These are phyloP conservation scores for Tolypocladium nubicola DNA, from an alignment of 2,329 filamentous ascomycete species.

Conservation along the genomic window DNA sequence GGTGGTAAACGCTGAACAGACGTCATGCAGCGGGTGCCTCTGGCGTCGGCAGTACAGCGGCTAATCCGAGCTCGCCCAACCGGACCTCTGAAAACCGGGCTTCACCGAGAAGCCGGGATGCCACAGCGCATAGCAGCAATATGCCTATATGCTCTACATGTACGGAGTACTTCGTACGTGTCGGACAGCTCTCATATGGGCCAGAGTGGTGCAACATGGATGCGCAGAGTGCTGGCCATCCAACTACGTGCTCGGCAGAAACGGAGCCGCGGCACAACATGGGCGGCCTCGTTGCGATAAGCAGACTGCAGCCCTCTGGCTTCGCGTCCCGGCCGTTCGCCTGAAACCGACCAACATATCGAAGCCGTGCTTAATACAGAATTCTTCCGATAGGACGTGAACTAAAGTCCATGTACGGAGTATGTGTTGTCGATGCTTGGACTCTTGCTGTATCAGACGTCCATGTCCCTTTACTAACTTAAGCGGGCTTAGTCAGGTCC, in stretches of 20 bases:
- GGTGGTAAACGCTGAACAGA: neutral
- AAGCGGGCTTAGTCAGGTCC: neutral
- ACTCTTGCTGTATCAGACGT: neutral
- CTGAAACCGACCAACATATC: neutral
- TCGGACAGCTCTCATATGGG: neutral
- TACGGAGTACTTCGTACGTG: no score
- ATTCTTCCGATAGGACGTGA: no score
- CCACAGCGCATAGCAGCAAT: neutral
- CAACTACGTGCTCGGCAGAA: neutral
- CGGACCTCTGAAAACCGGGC: no score
- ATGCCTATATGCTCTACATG: neutral
- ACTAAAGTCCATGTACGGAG: neutral
- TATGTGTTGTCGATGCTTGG: neutral
- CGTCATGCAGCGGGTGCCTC: neutral
- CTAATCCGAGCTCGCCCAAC: neutral
- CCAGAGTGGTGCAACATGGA: neutral
- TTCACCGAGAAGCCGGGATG: neutral
- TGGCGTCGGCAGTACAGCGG: neutral
- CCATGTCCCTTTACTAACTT: neutral
- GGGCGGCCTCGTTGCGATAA: neutral
- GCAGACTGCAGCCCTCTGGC: neutral
- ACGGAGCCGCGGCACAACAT: neutral
- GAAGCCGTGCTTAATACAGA: no score
- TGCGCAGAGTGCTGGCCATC: neutral
- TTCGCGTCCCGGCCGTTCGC: neutral